Evolutionary conservation across 148 eudicot species (phyloP).

Genomic region (Vaccinium myrtillus): DNA sequence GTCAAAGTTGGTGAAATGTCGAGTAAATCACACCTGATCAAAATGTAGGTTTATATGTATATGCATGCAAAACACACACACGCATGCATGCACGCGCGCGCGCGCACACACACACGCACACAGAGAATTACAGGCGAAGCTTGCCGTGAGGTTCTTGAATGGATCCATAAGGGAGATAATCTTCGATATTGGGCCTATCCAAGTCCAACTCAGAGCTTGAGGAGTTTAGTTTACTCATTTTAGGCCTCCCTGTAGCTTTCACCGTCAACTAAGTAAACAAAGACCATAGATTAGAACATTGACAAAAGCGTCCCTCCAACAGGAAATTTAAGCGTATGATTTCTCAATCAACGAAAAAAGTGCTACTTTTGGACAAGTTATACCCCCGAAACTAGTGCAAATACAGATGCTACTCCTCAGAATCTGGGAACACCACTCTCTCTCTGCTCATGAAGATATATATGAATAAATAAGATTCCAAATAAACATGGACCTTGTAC

Average conservation of each 20-base stretch:
- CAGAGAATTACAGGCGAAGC: constrained; percentile 59
- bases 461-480: no score
- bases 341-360: neutral
- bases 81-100: no score
- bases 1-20: constrained; percentile 87
- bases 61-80: neutral
- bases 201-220: no score
- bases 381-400: neutral
- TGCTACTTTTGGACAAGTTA: neutral
- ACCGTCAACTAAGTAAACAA: neutral
- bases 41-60: neutral
- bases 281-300: neutral
- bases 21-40: constrained; percentile 72
- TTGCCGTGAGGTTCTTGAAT: no score
- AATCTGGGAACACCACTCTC: no score
- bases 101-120: no score
- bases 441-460: no score
- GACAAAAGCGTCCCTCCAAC: neutral
- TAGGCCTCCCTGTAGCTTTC: neutral
- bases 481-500: no score
- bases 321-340: neutral
- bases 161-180: no score
- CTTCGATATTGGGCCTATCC: no score
- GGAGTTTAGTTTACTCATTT: no score
- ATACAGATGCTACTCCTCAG: neutral